Evolutionary conservation across 2,329 filamentous ascomycete genomes (phyloP).

Genomic region (Scorias spongiosa): DNA sequence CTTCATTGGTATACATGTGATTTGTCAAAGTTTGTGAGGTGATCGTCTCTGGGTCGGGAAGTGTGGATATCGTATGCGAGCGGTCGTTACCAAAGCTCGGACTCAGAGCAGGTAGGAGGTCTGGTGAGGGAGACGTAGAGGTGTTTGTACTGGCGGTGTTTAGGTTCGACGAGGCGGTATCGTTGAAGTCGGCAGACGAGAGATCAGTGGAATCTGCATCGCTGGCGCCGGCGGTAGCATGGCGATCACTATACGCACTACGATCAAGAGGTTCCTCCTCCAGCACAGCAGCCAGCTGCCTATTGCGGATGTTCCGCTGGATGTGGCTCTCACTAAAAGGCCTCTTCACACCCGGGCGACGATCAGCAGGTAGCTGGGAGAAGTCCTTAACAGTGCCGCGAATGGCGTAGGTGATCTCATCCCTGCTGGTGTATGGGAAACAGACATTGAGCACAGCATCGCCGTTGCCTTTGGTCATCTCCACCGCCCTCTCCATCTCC

Average conservation of each 20-base stretch:
- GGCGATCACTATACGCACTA: not conserved
- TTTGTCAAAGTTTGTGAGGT: slow-evolving; percentile 65
- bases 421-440: slow-evolving; percentile 91
- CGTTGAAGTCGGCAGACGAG: slow-evolving; percentile 3
- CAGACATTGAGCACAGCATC: slow-evolving; percentile 75
- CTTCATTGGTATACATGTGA: slow-evolving; percentile 75
- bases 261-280: slow-evolving; percentile 10
- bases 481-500: slow-evolving; percentile 72
- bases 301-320: slow-evolving; percentile 59
- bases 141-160: slow-evolving; percentile 24
- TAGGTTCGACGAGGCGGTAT: slow-evolving; percentile 16
- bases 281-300: slow-evolving; percentile 26
- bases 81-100: not conserved
- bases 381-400: slow-evolving; percentile 78
- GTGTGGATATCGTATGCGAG: slow-evolving; percentile 13
- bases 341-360: slow-evolving; percentile 27
- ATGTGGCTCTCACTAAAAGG: slow-evolving; percentile 83
- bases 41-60: slow-evolving; percentile 74
- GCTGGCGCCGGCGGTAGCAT: not conserved
- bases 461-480: slow-evolving; percentile 75
- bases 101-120: slow-evolving; percentile 18
- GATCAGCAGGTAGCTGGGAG: slow-evolving; percentile 45
- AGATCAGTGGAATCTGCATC: slow-evolving; percentile 1
- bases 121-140: slow-evolving; percentile 23
- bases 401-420: slow-evolving; percentile 86